phyloP scores from a whole-genome alignment of 345 rosid species.

The Aquilaria sinensis region DNA sequence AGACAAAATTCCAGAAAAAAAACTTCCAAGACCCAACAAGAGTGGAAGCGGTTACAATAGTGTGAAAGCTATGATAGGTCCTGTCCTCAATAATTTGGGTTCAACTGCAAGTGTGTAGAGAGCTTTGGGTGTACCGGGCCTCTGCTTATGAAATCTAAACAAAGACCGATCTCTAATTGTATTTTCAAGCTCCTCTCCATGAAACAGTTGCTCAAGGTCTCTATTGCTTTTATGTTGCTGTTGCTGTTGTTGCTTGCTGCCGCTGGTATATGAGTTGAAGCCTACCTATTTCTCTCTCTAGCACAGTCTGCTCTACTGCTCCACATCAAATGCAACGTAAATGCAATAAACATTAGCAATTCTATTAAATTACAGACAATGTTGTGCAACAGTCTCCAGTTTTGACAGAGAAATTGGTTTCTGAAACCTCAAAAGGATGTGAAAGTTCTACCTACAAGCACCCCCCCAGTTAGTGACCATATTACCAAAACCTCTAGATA shows the following conservation, averaged over 20 bases:
- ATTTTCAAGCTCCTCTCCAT: not conserved
- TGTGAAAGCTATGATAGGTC: no score
- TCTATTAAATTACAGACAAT: not conserved
- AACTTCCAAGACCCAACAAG: no score
- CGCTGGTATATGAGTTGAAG: slow-evolving; percentile 27
- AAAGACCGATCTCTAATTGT: not conserved
- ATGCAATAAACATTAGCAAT: not conserved
- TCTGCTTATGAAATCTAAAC: not conserved
- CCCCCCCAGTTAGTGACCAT: no score
- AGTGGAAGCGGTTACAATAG: no score
- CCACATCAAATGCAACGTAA: not conserved
- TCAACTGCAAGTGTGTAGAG: no score
- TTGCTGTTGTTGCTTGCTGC: slow-evolving; percentile 41
- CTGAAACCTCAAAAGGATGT: no score
- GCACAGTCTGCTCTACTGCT: slow-evolving; percentile 66
- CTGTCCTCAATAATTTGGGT: no score
- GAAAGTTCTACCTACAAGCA: no score
- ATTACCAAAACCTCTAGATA: no score
- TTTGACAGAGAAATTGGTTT: no score
- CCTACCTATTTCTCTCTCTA: slow-evolving; percentile 67
- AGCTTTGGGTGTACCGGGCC: not conserved
- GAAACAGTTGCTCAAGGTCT: slow-evolving; percentile 22
- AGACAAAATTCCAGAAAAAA: no score
- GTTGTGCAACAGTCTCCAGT: no score
- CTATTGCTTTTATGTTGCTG: slow-evolving; percentile 17